Evolutionary conservation across 345 rosid species (phyloP), one percentile per base, ranked within the genome.

Genomic region (Salix viminalis): DNA sequence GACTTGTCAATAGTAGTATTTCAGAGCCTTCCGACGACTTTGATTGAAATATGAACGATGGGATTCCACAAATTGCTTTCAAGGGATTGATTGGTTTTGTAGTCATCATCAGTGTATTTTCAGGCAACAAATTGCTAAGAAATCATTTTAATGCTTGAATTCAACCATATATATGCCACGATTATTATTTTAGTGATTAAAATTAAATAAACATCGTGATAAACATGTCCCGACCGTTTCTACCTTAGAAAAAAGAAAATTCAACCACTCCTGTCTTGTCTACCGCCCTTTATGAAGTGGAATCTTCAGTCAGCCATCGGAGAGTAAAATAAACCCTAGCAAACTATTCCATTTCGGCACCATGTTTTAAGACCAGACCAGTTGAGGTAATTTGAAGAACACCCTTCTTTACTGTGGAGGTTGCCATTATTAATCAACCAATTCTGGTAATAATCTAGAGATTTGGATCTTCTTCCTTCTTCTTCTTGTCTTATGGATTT

Each of bases 1-100:
- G 79, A 80, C 77, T 75, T 48, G 2, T 46, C 50, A 60, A 69
- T 24, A 42, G 58, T 69, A 46, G 56, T 69, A 37, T 46, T 60
- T 66, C 14, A 34, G 4, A 28, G 18, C 13, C 16, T 13, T 46
- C 48, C 15, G 50, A 13, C 44, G 4, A 10, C 44, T 41, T 46
- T 4, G 16, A 4, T 30, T 26, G 24, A 39, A 75, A 23, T 32
- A 68, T 6, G 34, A 72, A 75, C 78, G 50, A 56, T 41, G 39
- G 42, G 3, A 65, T 65, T 19, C 36, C 58, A 48, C 7, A 48
- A 58, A 37, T n/a, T n/a, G 52, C 4, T 36, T 61, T 19, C 77
- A 68, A 28, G 26, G 32, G 75, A 12, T 46, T 30, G 75, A 12
- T 46, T 30, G 52, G 67, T 66, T 16, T 36, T 37, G 36, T 36